These are phyloP conservation scores for Cytospora chrysosperma DNA, from an alignment of 2,329 filamentous ascomycete genomes.

Conservation along the genomic window DNA sequence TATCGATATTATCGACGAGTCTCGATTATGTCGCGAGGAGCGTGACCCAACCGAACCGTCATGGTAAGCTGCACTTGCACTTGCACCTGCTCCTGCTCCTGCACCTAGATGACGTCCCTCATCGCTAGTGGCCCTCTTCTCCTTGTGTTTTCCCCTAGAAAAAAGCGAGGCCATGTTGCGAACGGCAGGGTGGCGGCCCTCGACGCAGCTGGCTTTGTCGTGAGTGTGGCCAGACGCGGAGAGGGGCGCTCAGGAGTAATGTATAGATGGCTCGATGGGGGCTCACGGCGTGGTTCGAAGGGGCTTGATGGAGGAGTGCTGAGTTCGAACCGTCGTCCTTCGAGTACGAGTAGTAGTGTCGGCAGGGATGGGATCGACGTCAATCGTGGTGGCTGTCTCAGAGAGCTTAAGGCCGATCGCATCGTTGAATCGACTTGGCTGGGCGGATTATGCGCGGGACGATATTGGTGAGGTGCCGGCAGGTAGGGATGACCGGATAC, in stretches of 20 bases:
- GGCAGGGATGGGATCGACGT: conserved; percentile 9
- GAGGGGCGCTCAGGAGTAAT: not conserved
- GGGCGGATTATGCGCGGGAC: conserved; percentile 15
- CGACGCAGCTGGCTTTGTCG: not conserved
- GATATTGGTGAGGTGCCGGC: conserved; percentile 19
- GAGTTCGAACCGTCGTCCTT: not conserved
- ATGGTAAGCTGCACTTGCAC: conserved; percentile 30
- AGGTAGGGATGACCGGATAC: not conserved
- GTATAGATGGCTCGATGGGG: not conserved
- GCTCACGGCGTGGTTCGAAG: conserved; percentile 4
- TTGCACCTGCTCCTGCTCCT: conserved; percentile 56
- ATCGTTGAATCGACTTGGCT: conserved; percentile 21
- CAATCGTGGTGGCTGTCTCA: conserved; percentile 16
- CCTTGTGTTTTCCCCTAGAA: conserved; percentile 81
- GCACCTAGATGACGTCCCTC: conserved; percentile 55
- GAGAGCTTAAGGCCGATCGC: conserved; percentile 20
- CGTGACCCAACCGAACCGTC: conserved; percentile 58
- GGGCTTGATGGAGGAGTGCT: conserved; percentile 1
- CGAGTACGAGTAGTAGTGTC: not conserved
- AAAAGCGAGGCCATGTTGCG: conserved; percentile 66
- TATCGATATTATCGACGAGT: conserved; percentile 69
- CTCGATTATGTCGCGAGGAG: conserved; percentile 72
- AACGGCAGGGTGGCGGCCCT: conserved; percentile 15
- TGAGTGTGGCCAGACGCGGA: not conserved
- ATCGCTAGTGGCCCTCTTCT: conserved; percentile 61